Base-by-base conservation (phyloP, 805 yeast genomes). In the Zygosaccharomyces siamensis region DNA sequence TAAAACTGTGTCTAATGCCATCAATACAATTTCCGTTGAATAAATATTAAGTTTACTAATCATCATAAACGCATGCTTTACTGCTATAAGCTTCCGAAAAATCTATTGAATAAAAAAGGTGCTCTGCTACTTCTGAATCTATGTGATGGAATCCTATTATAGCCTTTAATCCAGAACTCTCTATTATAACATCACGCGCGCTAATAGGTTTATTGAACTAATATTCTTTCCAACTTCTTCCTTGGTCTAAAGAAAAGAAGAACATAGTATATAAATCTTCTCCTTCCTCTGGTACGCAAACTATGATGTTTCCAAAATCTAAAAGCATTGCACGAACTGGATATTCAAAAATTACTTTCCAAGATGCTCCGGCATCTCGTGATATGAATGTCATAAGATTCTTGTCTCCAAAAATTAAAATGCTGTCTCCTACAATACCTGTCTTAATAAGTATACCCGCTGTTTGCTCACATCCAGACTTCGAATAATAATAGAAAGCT, bases 271-370 rank as follows among this genome's bases (percentile, higher is more conserved):
- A 63, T 7, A 65, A 45, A 70, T 70, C 0, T 61, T 55, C 4
- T 56, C 60, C 4, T 26, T 26, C 28, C 28, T 26, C 11, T 71
- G 66, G 81, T 11, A 78, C 63, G 1, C 86, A 84, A 4, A 84
- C 64, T 18, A 86, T 75, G 5, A 87, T 64, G 58, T 86, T 85
- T 31, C 95, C 96, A 51, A 78, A 79, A 64, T 87, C 93, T 43
- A 90, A 95, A 67, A 81, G 81, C 2, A 80, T 73, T 51, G 78
- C 79, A 3, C 72, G 51, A 32, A 78, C 72, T 2, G 86, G 77
- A 36, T 72, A 75, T 26, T 79, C 77, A 12, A 80, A 57, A 1
- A 80, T 77, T 46, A 70, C 61, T 21, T 67, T 64, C 95, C 95
- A 88, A 0, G 83, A 68, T 11, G 73, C 59, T 24, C 96, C 95